Conservation (phyloP, 2,329 filamentous ascomycete species). For the Claviceps quebecensis region DNA sequence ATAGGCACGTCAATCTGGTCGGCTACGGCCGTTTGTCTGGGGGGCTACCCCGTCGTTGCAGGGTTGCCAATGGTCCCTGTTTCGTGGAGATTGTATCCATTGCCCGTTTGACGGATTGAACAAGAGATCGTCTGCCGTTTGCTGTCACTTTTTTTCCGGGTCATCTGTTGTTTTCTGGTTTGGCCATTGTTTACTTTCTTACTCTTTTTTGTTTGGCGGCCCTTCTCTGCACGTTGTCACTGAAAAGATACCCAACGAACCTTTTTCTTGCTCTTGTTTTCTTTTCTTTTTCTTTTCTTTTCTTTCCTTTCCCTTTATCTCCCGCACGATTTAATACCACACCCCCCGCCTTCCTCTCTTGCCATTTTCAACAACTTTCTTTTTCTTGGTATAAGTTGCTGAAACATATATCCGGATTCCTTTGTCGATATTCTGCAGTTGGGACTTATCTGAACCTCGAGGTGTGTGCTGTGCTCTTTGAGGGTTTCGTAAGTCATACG, state of each 20-base stretch:
- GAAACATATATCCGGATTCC: no score
- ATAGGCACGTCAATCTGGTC: neutral
- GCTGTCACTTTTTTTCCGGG: neutral
- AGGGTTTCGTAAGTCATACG: neutral
- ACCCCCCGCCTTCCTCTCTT: no score
- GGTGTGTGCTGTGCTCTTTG: no score
- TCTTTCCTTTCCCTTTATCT: neutral
- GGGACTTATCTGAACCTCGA: no score
- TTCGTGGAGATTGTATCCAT: neutral
- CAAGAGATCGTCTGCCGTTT: neutral
- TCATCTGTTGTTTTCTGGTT: neutral
- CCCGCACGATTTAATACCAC: no score
- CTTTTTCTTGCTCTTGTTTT: neutral
- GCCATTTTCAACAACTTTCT: no score
- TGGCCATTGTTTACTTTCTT: neutral
- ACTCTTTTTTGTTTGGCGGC: neutral
- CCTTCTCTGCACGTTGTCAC: neutral
- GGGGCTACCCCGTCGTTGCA: neutral
- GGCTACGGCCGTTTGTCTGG: neutral
- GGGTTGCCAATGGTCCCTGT: constrained; percentile 1
- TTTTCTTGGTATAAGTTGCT: no score
- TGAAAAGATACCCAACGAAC: neutral
- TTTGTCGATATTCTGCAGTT: no score
- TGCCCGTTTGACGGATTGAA: neutral
- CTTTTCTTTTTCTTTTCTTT: neutral